Base-by-base conservation (phyloP, 2,329 filamentous ascomycete genomes). In the Calonectria hongkongensis region DNA sequence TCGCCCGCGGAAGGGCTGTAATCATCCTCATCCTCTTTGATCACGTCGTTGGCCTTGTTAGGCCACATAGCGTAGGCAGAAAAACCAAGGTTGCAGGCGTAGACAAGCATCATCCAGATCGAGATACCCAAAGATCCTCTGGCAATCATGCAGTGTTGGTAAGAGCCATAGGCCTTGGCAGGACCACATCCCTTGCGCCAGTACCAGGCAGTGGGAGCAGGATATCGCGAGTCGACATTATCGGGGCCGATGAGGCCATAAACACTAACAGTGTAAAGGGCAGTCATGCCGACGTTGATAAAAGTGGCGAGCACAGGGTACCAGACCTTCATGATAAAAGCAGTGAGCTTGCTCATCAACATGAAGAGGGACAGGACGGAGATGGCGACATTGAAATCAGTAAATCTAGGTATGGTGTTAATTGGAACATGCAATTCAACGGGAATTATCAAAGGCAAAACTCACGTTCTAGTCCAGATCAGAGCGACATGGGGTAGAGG, bases 341-440 rank as follows among this genome's bases (percentile, higher is more conserved):
- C 88, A 73, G 93, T 90, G 75, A 90, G 87, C 86, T 95, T 95
- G 82, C 89, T 87, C 54, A 96, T 88, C 74, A 95, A 89, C 81
- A 95, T 88, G 86, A 96, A 96, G 82, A 94, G 92, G 71, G 91
- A 92, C 67, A 95, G 87, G 76, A 96, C 89, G 45, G 93, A 93
- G 77, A 95, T 93, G 80, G 93, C 92, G 77, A 95, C 91, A 80
- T 96, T 95, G 85, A 90, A 95, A 77, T 93, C 88, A 60, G 94
- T 95, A 74, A 95, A 87, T 69, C 94, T 96, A 45, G 28, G 30
- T 16, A 13, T 13, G 13, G 4, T 36, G 25, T 63, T 51, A 71
- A 58, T 50, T n/a, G 25, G 9, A 41, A 25, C 21, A 39, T 28
- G 12, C 36, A 15, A 10, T 9, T 2, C 39, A 2, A 28, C 54